phyloP scores from a whole-genome alignment of 768 basidiomycete species.

The Termitomyces sp. region DNA sequence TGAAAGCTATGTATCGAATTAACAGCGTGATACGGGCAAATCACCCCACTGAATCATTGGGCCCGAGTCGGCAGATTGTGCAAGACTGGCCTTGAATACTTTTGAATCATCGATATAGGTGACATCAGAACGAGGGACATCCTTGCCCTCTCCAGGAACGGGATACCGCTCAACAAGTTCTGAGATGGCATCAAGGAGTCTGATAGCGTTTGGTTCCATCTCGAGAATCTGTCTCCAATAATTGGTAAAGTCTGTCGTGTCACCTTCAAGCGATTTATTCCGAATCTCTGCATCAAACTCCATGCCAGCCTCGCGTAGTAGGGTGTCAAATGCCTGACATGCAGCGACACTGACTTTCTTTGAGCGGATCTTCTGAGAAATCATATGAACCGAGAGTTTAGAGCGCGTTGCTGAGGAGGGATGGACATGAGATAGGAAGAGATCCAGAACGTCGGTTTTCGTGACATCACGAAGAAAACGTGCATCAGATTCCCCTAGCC shows the following conservation, averaged over 20 bases:
- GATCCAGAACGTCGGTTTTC: slow-evolving; percentile 66
- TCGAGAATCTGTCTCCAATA: slow-evolving; percentile 54
- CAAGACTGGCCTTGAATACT: slow-evolving; percentile 58
- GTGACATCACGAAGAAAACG: slow-evolving; percentile 55
- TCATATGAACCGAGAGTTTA: slow-evolving; percentile 82
- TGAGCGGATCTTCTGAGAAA: slow-evolving; percentile 58
- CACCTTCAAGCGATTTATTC: slow-evolving; percentile 45
- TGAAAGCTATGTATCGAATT: slow-evolving; percentile 12
- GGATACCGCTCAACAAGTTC: slow-evolving; percentile 53
- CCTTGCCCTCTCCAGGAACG: slow-evolving; percentile 44
- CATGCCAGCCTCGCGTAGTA: slow-evolving; percentile 44
- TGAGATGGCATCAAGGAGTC: slow-evolving; percentile 51
- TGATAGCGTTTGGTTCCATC: slow-evolving; percentile 33
- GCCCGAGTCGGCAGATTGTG: slow-evolving; percentile 48
- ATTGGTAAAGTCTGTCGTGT: slow-evolving; percentile 52
- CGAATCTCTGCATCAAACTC: slow-evolving; percentile 45
- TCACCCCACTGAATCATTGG: slow-evolving; percentile 75
- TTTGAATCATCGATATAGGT: slow-evolving; percentile 61
- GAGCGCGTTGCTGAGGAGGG: slow-evolving; percentile 63
- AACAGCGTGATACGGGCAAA: slow-evolving; percentile 56
- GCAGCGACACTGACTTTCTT: slow-evolving; percentile 62
- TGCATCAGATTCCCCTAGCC: slow-evolving; percentile 69
- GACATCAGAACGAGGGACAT: slow-evolving; percentile 39
- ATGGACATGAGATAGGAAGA: slow-evolving; percentile 69
- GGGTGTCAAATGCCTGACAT: slow-evolving; percentile 52